Base-by-base conservation (phyloP, 257 asterid species). In the Nicotiana sylvestris region DNA sequence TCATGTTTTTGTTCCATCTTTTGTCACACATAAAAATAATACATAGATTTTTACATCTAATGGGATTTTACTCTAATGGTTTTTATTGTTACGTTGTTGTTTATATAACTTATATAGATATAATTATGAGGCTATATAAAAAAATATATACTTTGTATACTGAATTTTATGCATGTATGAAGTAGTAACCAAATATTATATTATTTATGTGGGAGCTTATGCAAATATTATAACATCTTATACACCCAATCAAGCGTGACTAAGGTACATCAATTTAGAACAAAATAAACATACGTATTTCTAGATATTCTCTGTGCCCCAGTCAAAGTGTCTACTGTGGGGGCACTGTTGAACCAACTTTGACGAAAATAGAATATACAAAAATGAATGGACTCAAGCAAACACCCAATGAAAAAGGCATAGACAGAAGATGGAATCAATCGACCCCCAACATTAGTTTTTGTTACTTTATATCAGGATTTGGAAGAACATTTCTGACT, bases 401-500 rank as follows among this genome's bases (percentile, higher is more conserved):
- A 74, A 74, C 4, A 49, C 80, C 43, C 43, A 76, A 76, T 51
- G 9, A 12, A 27, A 76, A 76, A 46, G 17, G 39, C 25, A 46
- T 39, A 72, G 39, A 6, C 39, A 72, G 49, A 12, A 76, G 62
- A 15, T 33, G 43, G 80, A 74, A 74, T 74, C 80, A 74, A 27
- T 51, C 0, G 51, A 74, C 80, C 80, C 80, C 80, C 15, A 74
- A 49, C 80, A 74, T 64, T 74, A 74, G 64, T 74, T 74, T 74
- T 15, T 49, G 0, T 74, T 27, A 49, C 43, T 51, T 27, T 27
- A 49, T 43, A 43, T 43, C 21, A 74, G 16, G 62, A 51, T 74
- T 51, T 74, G 12, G 16, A 74, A 74, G 80, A 74, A 27, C 46
- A 49, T 74, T 74, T 74, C 56, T 74, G 43, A 74, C 80, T 51